A percentile compares a stretch with the other conserved stretches of the same genome.
phyloP scores from a whole-genome alignment of 352 stramenopile genomes.

The Phytopythium oedochilum region DNA sequence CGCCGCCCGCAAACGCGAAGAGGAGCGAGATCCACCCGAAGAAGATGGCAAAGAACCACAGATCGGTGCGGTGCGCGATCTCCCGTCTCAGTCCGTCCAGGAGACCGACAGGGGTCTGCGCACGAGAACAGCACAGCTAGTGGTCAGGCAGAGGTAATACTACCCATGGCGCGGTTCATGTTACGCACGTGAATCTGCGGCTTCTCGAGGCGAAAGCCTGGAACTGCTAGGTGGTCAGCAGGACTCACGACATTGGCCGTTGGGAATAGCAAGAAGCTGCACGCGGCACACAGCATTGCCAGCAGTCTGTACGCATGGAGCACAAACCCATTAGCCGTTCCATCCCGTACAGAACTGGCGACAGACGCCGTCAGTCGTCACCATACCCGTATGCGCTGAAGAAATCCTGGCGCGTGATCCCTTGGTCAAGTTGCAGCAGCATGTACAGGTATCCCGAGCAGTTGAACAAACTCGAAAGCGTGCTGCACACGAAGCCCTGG shows the following conservation, averaged over 20 bases:
- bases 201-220: slow-evolving; percentile 45
- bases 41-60: slow-evolving; percentile 76
- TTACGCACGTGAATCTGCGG: slow-evolving; percentile 42
- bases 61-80: slow-evolving; percentile 38
- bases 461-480: slow-evolving; percentile 81
- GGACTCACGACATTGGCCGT: slow-evolving; percentile 62
- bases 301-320: slow-evolving; percentile 23
- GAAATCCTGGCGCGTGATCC: slow-evolving; percentile 40
- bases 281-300: slow-evolving; percentile 32
- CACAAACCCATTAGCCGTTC: background rate
- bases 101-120: slow-evolving; percentile 50
- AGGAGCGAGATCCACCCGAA: slow-evolving; percentile 83
- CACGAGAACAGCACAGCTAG: background rate
- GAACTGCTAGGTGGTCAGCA: slow-evolving; percentile 37
- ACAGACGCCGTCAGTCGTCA: background rate
- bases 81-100: slow-evolving; percentile 52
- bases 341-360: background rate
- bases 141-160: background rate
- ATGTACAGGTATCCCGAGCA: slow-evolving; percentile 86
- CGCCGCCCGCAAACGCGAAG: slow-evolving; percentile 71
- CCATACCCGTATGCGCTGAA: slow-evolving; percentile 62
- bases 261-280: slow-evolving; percentile 64
- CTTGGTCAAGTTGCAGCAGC: slow-evolving; percentile 50
- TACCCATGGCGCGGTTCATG: background rate
- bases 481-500: slow-evolving; percentile 74